phyloP scores from a whole-genome alignment of 139 green algal species.

The Desmodesmus armatus region DNA sequence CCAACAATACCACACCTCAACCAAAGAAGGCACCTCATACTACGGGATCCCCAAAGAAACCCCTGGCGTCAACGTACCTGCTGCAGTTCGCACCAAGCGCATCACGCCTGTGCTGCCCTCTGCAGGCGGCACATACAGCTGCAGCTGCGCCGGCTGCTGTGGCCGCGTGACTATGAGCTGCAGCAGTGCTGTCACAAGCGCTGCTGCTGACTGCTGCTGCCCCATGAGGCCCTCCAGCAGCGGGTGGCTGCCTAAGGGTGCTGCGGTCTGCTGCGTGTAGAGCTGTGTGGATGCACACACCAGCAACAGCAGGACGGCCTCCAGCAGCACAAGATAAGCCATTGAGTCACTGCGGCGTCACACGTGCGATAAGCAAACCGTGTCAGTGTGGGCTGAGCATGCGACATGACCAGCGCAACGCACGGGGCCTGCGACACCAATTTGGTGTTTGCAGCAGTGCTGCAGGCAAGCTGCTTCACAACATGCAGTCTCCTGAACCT shows the following conservation, averaged over 20 bases:
- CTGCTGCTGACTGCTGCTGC: slow-evolving; percentile 10
- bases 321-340: slow-evolving; percentile 77
- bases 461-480: background rate
- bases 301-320: slow-evolving; percentile 75
- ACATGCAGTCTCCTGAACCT: too few relatives aligned
- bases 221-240: slow-evolving; percentile 64
- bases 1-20: too few relatives aligned
- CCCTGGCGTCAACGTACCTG: too few relatives aligned
- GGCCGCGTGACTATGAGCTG: slow-evolving; percentile 21
- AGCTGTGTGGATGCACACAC: slow-evolving; percentile 76
- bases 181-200: slow-evolving; percentile 32
- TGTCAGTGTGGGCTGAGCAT: too few relatives aligned
- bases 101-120: background rate
- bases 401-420: too few relatives aligned
- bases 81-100: slow-evolving; percentile 41
- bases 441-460: too few relatives aligned
- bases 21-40: too few relatives aligned
- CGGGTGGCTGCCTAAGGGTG: slow-evolving; percentile 52
- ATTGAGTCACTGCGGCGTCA: slow-evolving; percentile 53
- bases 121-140: background rate
- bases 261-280: slow-evolving; percentile 54
- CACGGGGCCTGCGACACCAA: too few relatives aligned
- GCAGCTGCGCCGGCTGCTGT: slow-evolving; percentile 17
- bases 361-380: too few relatives aligned
- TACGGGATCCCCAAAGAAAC: too few relatives aligned